Evolutionary conservation across 1,139 yeast genomes (phyloP).

Genomic region (Candida pseudocylindracea): DNA sequence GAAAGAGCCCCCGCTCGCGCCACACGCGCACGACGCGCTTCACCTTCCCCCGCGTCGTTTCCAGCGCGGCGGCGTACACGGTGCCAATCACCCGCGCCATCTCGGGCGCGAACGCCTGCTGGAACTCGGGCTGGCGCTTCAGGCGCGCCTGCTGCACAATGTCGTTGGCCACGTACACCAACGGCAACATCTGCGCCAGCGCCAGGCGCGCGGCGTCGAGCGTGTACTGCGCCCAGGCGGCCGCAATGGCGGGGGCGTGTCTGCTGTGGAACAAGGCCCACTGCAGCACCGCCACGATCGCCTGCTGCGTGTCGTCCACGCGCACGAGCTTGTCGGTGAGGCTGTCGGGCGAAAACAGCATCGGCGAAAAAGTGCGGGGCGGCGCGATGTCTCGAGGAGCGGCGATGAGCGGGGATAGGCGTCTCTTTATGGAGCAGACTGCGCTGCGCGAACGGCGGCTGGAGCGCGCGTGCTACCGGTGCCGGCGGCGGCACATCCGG

Average conservation of each 20-base stretch:
- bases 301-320: slow-evolving; percentile 61
- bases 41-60: slow-evolving; percentile 27
- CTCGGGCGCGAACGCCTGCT: slow-evolving; percentile 30
- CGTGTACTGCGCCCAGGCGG: slow-evolving; percentile 33
- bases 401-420: too few relatives aligned
- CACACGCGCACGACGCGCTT: slow-evolving; percentile 51
- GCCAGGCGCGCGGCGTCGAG: slow-evolving; percentile 8
- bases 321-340: slow-evolving; percentile 33
- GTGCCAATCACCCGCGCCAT: slow-evolving; percentile 14
- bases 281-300: slow-evolving; percentile 64
- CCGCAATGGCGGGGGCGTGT: slow-evolving; percentile 34
- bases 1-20: slow-evolving; percentile 45
- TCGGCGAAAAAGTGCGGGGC: slow-evolving; percentile 7
- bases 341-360: slow-evolving; percentile 41
- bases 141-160: slow-evolving; percentile 66
- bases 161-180: slow-evolving; percentile 62
- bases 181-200: slow-evolving; percentile 23
- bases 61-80: slow-evolving; percentile 13
- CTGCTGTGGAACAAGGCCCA: slow-evolving; percentile 72
- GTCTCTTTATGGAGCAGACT: not conserved
- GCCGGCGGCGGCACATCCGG: slow-evolving; percentile 54
- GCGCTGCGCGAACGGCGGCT: not conserved
- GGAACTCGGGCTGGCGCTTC: slow-evolving; percentile 35
- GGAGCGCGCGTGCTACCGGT: slow-evolving; percentile 31
- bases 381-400: too few relatives aligned